Percentiles rank a stretch among this genome's conserved stretches.
These are phyloP conservation scores for Zygosaccharomyces gambellarensis DNA, from an alignment of 805 yeast genomes.

Conservation along the genomic window DNA sequence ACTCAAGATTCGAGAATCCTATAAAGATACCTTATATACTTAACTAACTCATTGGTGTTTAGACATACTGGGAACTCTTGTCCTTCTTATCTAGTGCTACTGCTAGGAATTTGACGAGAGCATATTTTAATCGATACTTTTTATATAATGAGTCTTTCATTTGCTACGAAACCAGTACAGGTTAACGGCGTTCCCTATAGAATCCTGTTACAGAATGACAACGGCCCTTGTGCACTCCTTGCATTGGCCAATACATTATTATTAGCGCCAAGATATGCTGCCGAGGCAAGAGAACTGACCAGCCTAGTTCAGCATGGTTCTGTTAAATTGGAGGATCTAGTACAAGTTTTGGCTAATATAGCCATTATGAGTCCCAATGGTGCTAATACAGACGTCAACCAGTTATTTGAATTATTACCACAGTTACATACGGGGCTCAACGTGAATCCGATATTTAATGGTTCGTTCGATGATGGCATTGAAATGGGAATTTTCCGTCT, in stretches of 20 bases:
- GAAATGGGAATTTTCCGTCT: constrained; percentile 54
- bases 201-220: constrained; percentile 67
- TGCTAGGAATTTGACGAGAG: neutral
- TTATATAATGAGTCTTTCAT: constrained; percentile 16
- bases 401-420: constrained; percentile 55
- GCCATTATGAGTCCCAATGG: constrained; percentile 34
- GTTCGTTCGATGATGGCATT: constrained; percentile 50
- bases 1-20: neutral
- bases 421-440: constrained; percentile 63
- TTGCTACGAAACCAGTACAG: constrained; percentile 22
- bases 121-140: neutral
- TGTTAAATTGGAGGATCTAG: constrained; percentile 40
- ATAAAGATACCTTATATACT: neutral
- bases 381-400: constrained; percentile 35
- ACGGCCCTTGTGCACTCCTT: constrained; percentile 86
- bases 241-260: constrained; percentile 70
- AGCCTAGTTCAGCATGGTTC: constrained; percentile 30
- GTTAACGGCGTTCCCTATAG: constrained; percentile 39
- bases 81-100: neutral
- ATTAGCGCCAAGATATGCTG: constrained; percentile 38
- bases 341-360: constrained; percentile 48
- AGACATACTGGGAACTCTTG: neutral
- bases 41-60: neutral
- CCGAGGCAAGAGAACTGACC: constrained; percentile 28
- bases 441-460: constrained; percentile 65